Percentiles rank a stretch among this genome's conserved stretches.
Conservation (phyloP, 208 protist species). For the Sergeia podlipaevii region DNA sequence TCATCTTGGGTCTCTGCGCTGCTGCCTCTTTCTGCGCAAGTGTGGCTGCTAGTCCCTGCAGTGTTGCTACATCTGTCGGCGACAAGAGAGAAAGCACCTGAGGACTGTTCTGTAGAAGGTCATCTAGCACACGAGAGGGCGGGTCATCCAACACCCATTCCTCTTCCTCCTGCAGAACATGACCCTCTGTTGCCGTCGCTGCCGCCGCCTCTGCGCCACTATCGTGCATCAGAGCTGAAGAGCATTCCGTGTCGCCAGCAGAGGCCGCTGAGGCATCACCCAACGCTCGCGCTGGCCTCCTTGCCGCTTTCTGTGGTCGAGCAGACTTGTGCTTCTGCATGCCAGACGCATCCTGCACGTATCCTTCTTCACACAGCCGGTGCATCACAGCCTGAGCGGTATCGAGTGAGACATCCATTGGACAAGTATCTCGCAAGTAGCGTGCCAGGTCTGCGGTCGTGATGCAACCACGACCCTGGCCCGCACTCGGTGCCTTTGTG, state of each 20-base stretch:
- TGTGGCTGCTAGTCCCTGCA: no score
- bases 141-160: slow-evolving; percentile 24
- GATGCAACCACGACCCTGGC: slow-evolving; percentile 45
- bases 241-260: no score
- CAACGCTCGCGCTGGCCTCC: not conserved
- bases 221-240: no score
- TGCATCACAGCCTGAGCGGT: slow-evolving; percentile 20
- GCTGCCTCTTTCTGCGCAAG: no score
- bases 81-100: no score
- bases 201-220: no score
- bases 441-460: slow-evolving; percentile 32
- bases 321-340: no score
- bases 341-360: slow-evolving; percentile 7
- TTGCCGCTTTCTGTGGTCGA: not conserved
- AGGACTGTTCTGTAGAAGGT: slow-evolving; percentile 16
- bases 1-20: no score
- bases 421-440: slow-evolving; percentile 44
- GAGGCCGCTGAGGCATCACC: slow-evolving; percentile 10
- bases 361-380: slow-evolving; percentile 25
- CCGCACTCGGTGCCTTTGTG: slow-evolving; percentile 23
- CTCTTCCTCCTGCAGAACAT: slow-evolving; percentile 9
- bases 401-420: slow-evolving; percentile 39
- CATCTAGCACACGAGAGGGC: slow-evolving; percentile 8
- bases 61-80: no score
- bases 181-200: slow-evolving; percentile 1